Base-by-base conservation (phyloP, 2,329 filamentous ascomycete genomes). In the Sclerotinia subarctica region DNA sequence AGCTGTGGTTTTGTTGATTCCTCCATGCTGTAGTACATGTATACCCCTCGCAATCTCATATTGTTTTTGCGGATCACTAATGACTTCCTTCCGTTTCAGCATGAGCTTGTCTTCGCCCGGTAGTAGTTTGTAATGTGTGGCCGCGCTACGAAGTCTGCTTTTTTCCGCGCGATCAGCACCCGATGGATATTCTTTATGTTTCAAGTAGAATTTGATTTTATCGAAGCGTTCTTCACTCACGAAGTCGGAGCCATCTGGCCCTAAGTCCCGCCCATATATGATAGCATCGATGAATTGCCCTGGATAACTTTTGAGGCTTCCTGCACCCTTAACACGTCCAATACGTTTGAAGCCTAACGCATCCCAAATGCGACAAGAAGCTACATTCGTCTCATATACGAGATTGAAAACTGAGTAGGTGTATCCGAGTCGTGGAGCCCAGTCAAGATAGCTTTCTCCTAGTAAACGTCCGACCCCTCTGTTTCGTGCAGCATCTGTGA, bases 1-100 rank as follows among this genome's bases (percentile, higher is more conserved):
- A 26, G 94, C 94, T 0, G 94, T 98, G 0, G 94, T 98, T 82
- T 97, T 97, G 83, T 99, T 99, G 83, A 98, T 98, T 64, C 95
- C 95, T 8, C 91, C 93, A 77, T 99, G 95, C 53, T 89, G 85
- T 68, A 83, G 80, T 65, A 88, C 83, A 79, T 99, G 95, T 49
- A 94, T 85, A 68, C 85, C 83, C 57, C 91, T 85, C 17, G 94
- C 92, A 74, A 98, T 95, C 69, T 95, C 92, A 78, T 96, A 96
- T 81, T 99, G 95, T 72, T 88, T 87, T 75, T 91, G 88, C 17
- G 93, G 92, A 78, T 97, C 94, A 35, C 92, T 91, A 70, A 99
- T 92, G 69, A 99, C 94, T 81, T 98, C 94, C 80, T 98, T 98
- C 77, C 94, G 94, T 80, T 97, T 97, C 75, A 98, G 87, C 92